Conservation (phyloP, 805 yeast species). For the Metschnikowia borealis region DNA sequence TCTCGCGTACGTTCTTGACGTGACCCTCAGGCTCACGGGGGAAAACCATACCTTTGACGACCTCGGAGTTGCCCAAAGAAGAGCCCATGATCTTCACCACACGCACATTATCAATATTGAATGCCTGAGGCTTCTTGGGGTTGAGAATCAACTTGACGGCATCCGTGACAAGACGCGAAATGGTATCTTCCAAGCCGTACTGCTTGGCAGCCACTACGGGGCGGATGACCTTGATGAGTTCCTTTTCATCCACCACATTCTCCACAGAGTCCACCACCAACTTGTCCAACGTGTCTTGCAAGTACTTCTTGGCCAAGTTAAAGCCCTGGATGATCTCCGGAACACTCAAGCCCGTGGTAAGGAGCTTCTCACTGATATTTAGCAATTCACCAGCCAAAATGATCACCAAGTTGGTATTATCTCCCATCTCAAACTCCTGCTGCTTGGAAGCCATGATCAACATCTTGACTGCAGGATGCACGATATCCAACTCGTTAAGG, state of each 20-base stretch:
- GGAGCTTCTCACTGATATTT: slow-evolving; percentile 78
- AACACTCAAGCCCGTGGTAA: slow-evolving; percentile 82
- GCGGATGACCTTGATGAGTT: slow-evolving; percentile 67
- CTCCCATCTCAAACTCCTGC: slow-evolving; percentile 97
- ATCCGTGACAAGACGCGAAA: slow-evolving; percentile 75
- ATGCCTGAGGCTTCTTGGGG: slow-evolving; percentile 54
- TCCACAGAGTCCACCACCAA: slow-evolving; percentile 59
- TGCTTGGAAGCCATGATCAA: slow-evolving; percentile 95
- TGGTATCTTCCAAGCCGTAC: slow-evolving; percentile 77
- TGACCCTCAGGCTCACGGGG: slow-evolving; percentile 96
- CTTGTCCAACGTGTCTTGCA: slow-evolving; percentile 62
- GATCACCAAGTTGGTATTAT: slow-evolving; percentile 87
- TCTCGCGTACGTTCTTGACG: slow-evolving; percentile 54
- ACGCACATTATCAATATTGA: slow-evolving; percentile 90
- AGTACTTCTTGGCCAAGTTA: slow-evolving; percentile 77
- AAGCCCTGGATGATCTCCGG: slow-evolving; percentile 93
- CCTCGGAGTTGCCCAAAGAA: slow-evolving; percentile 65
- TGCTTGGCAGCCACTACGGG: slow-evolving; percentile 94
- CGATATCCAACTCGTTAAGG: slow-evolving; percentile 86
- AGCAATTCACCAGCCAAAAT: slow-evolving; percentile 90
- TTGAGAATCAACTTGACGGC: slow-evolving; percentile 78
- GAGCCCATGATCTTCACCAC: slow-evolving; percentile 97
- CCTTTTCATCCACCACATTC: slow-evolving; percentile 49
- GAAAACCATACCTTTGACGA: slow-evolving; percentile 96
- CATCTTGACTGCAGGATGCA: slow-evolving; percentile 95